These are phyloP conservation scores for Amborella trichopoda DNA, from an alignment of 164 flowering plant genomes.

Conservation along the genomic window DNA sequence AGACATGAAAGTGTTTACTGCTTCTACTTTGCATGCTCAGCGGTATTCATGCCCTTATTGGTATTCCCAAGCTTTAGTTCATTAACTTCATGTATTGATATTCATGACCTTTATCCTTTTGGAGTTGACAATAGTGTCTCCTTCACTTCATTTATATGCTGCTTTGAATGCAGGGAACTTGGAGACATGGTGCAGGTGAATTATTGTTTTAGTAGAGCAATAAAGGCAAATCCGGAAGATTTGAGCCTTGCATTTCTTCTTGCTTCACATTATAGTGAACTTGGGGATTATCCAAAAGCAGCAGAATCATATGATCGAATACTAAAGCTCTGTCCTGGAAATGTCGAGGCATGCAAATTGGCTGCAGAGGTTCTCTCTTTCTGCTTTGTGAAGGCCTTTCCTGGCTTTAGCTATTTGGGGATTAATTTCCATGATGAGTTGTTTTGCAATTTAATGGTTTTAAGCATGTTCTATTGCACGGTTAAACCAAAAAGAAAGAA, in stretches of 20 bases:
- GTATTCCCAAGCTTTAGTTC: too few relatives aligned
- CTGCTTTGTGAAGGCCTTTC: neutral
- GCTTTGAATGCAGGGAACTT: conserved; percentile 28
- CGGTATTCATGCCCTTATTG: too few relatives aligned
- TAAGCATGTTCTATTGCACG: too few relatives aligned
- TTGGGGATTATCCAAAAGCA: conserved; percentile 51
- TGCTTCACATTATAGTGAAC: conserved; percentile 50
- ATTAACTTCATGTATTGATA: too few relatives aligned
- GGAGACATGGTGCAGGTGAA: conserved; percentile 46
- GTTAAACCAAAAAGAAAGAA: too few relatives aligned
- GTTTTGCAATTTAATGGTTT: too few relatives aligned
- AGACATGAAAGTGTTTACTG: too few relatives aligned
- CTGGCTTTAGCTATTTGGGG: too few relatives aligned
- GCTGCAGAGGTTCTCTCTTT: conserved; percentile 28
- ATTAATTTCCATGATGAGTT: too few relatives aligned
- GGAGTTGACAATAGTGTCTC: neutral
- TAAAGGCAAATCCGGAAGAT: conserved; percentile 64
- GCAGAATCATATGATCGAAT: conserved; percentile 69
- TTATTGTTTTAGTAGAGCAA: conserved; percentile 67
- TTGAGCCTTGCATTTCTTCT: conserved; percentile 29
- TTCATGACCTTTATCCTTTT: too few relatives aligned
- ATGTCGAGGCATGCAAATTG: conserved; percentile 41
- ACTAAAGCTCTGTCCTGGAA: conserved; percentile 29
- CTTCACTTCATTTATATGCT: neutral
- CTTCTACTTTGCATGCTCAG: too few relatives aligned